Evolutionary conservation across 176 grass and related monocot species (phyloP).

Genomic region (Eleusine coracana): DNA sequence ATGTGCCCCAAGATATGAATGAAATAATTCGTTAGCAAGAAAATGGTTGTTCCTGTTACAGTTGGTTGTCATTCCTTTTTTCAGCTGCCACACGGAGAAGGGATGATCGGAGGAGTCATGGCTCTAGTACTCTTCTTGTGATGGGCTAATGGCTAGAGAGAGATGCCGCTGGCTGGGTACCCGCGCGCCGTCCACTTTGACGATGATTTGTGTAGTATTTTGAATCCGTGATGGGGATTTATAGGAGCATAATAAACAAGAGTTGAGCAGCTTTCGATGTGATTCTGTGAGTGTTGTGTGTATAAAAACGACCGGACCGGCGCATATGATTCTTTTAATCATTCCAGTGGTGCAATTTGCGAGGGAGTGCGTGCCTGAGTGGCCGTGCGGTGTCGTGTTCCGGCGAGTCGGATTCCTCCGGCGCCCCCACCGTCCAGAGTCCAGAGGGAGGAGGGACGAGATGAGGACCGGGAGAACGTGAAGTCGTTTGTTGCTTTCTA

Average conservation of each 20-base stretch:
- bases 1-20: slow-evolving; percentile 23
- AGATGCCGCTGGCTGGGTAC: background rate
- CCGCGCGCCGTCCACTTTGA: background rate
- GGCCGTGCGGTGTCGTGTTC: slow-evolving; percentile 49
- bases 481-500: slow-evolving; percentile 65
- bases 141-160: background rate
- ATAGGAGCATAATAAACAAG: background rate
- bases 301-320: slow-evolving; percentile 15
- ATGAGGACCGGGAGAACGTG: slow-evolving; percentile 61
- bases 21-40: slow-evolving; percentile 22
- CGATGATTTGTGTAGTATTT: background rate
- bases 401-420: slow-evolving; percentile 44
- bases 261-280: background rate
- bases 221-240: slow-evolving; percentile 34
- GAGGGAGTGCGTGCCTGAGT: slow-evolving; percentile 20
- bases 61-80: background rate
- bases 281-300: slow-evolving; percentile 7
- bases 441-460: too few species aligned
- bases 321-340: slow-evolving; percentile 22
- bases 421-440: slow-evolving; percentile 31
- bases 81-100: background rate
- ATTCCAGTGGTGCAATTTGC: background rate
- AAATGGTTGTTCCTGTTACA: background rate
- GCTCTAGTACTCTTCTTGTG: background rate
- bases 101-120: slow-evolving; percentile 23